Conservation (phyloP, 768 basidiomycete species). For the Mycena crocata region DNA sequence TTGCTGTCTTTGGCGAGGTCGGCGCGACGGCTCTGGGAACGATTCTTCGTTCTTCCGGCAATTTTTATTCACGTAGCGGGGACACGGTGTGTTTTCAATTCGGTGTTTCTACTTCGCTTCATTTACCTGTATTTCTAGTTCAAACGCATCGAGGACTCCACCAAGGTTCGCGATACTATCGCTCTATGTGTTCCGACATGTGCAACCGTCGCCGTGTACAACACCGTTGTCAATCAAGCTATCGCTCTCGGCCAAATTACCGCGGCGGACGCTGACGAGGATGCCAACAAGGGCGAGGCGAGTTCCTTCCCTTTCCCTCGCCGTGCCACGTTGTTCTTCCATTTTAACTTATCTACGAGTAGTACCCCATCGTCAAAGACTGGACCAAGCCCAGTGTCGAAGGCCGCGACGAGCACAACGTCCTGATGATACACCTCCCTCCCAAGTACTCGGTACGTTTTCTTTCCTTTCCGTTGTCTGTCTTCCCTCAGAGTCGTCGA, state of each 20-base stretch:
- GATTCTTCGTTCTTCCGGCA: too few species aligned
- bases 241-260: neutral
- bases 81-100: too few species aligned
- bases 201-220: neutral
- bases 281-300: neutral
- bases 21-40: too few species aligned
- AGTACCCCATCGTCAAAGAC: neutral
- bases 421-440: neutral
- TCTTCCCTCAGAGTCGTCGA: too few species aligned
- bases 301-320: neutral
- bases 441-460: neutral
- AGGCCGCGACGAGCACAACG: neutral
- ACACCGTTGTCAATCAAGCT: neutral
- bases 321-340: too few species aligned
- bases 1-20: too few species aligned
- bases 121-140: too few species aligned
- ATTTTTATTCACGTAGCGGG: too few species aligned
- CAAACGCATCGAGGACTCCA: neutral
- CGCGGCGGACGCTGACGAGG: neutral
- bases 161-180: neutral
- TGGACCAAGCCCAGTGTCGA: neutral
- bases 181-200: neutral
- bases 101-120: too few species aligned
- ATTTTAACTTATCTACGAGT: too few species aligned
- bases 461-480: neutral